A percentile compares a stretch with the other conserved stretches of the same genome.
phyloP scores from a whole-genome alignment of 2,329 filamentous ascomycete species.

The Colletotrichum truncatum region DNA sequence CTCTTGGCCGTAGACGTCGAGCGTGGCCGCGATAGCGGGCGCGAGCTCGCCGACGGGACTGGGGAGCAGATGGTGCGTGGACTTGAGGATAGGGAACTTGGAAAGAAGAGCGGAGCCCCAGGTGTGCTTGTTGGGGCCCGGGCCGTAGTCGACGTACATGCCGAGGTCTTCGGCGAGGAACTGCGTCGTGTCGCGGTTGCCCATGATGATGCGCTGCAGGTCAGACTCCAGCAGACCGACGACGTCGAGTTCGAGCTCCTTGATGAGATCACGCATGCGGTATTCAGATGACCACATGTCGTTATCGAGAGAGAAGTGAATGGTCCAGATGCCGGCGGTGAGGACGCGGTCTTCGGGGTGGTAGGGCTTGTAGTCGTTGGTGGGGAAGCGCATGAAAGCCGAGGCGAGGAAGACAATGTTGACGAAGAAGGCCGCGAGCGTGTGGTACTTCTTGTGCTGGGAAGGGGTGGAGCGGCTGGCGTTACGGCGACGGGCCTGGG shows the following conservation, averaged over 20 bases:
- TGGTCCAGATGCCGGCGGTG: conserved; percentile 97
- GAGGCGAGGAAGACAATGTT: conserved; percentile 83
- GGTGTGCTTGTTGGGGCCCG: conserved; percentile 98
- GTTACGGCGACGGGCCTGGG: conserved; percentile 53
- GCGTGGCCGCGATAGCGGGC: conserved; percentile 94
- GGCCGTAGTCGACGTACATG: conserved; percentile 98
- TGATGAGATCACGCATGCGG: conserved; percentile 89
- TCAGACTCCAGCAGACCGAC: conserved; percentile 95
- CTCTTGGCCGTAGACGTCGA: conserved; percentile 89
- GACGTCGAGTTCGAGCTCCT: conserved; percentile 96
- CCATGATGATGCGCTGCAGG: conserved; percentile 98
- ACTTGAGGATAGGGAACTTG: conserved; percentile 98
- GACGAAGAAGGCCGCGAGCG: conserved; percentile 71
- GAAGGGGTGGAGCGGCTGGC: conserved; percentile 45
- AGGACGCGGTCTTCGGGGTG: conserved; percentile 87
- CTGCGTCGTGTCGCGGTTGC: conserved; percentile 95
- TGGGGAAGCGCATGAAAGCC: conserved; percentile 91
- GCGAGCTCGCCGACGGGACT: conserved; percentile 94
- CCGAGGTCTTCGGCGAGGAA: conserved; percentile 95
- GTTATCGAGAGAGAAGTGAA: conserved; percentile 97
- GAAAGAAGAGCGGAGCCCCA: conserved; percentile 94
- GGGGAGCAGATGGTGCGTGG: conserved; percentile 93
- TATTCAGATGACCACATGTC: conserved; percentile 98
- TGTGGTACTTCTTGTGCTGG: conserved; percentile 62
- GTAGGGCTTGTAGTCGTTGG: conserved; percentile 90